Conservation (phyloP, 2,329 filamentous ascomycete species). For the Fusarium sulawesiense region DNA sequence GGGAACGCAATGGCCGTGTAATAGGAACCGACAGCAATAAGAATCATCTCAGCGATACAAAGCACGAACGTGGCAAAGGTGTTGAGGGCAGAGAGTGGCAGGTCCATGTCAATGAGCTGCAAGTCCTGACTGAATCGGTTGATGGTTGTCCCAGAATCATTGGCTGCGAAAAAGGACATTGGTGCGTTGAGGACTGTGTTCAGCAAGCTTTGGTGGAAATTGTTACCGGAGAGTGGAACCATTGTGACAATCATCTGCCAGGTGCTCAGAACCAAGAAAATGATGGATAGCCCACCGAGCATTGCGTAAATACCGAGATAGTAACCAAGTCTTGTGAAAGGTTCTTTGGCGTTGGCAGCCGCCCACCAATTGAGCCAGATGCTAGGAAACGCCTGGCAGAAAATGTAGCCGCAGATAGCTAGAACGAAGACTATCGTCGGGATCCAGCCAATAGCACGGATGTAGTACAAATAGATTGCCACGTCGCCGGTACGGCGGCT, state of each 20-base stretch:
- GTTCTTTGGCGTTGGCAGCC: conserved; percentile 31
- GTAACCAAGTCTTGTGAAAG: conserved; percentile 34
- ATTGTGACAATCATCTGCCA: conserved; percentile 46
- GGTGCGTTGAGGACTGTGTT: conserved; percentile 46
- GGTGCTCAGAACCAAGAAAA: conserved; percentile 35
- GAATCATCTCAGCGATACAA: conserved; percentile 39
- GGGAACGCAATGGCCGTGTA: conserved; percentile 38
- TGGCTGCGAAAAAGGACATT: conserved; percentile 51
- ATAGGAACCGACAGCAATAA: conserved; percentile 32
- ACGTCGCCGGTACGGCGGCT: conserved; percentile 35
- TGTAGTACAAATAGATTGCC: conserved; percentile 45
- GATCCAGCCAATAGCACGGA: conserved; percentile 44
- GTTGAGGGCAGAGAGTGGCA: conserved; percentile 46
- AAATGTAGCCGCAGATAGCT: conserved; percentile 41
- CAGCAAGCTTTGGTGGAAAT: conserved; percentile 38
- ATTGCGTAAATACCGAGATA: conserved; percentile 42
- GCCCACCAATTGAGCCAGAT: conserved; percentile 47
- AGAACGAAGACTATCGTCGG: conserved; percentile 35
- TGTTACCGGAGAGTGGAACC: conserved; percentile 39
- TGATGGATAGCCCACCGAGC: conserved; percentile 30
- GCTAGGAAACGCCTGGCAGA: conserved; percentile 44
- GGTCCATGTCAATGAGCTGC: conserved; percentile 52
- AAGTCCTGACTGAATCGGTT: conserved; percentile 57
- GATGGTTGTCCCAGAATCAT: conserved; percentile 51
- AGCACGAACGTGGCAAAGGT: conserved; percentile 37